These are phyloP conservation scores for Lasiodiplodia citricola DNA, from an alignment of 2,329 filamentous ascomycete genomes.

Conservation along the genomic window DNA sequence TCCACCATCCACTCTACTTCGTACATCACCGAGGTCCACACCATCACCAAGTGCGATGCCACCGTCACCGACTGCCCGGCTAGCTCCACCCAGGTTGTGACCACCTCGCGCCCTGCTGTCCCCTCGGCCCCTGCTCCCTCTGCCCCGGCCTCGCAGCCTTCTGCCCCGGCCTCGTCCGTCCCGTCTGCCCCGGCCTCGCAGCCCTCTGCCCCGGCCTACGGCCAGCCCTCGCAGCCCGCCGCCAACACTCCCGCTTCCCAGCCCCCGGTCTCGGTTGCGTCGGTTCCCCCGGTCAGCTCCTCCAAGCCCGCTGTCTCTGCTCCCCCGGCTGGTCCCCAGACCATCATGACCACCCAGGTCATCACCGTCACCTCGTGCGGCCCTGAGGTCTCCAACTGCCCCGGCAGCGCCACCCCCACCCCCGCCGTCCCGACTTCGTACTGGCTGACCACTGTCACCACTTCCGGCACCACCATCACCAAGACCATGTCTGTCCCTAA, in stretches of 20 bases:
- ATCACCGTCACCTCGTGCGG: constrained; percentile 23
- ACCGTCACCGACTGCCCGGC: constrained; percentile 31
- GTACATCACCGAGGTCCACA: constrained; percentile 21
- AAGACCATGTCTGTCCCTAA: neutral
- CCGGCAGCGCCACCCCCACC: constrained; percentile 28
- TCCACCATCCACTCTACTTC: constrained; percentile 13
- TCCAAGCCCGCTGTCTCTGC: constrained; percentile 3
- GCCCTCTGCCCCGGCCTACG: neutral
- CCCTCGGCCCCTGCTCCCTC: neutral
- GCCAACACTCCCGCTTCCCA: neutral
- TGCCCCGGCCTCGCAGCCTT: neutral
- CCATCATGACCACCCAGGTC: constrained; percentile 22
- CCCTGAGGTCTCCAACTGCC: constrained; percentile 29
- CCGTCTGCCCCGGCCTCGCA: constrained; percentile 4
- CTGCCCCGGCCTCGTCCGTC: neutral
- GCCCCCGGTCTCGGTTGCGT: constrained; percentile 5
- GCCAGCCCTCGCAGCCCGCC: neutral
- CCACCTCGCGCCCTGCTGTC: constrained; percentile 1
- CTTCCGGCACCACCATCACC: neutral
- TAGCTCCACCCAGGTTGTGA: constrained; percentile 28
- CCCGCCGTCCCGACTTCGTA: neutral
- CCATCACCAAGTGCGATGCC: constrained; percentile 17
- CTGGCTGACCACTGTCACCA: neutral
- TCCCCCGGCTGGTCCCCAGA: constrained; percentile 1
- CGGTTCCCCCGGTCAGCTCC: neutral